Evolutionary conservation across 1,284 basidiomycete species (phyloP).

Genomic region (Neotropicomus parvogracilis): DNA sequence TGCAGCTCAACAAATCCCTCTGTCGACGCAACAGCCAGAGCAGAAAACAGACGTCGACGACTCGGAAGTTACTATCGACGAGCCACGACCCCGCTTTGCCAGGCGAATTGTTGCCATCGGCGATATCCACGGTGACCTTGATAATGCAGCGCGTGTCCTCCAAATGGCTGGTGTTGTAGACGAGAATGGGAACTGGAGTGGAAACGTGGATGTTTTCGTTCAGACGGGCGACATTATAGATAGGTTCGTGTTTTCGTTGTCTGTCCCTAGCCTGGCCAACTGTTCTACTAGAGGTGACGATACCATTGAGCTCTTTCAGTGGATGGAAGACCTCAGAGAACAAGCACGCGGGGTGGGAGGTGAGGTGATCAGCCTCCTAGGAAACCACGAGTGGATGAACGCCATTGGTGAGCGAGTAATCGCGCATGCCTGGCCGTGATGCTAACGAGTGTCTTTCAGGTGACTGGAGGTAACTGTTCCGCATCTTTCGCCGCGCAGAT

Average conservation of each 20-base stretch:
- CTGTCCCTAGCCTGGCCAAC: conserved; percentile 5
- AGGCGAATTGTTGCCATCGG: conserved; percentile 59
- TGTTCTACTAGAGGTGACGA: conserved; percentile 67
- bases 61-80: conserved; percentile 8
- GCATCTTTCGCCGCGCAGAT: not conserved
- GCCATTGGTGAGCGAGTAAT: conserved; percentile 55
- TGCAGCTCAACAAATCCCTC: conserved; percentile 15
- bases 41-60: conserved; percentile 9
- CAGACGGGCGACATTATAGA: conserved; percentile 95
- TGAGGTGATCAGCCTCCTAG: conserved; percentile 70
- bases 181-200: conserved; percentile 71
- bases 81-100: conserved; percentile 33
- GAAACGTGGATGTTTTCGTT: conserved; percentile 76
- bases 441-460: conserved; percentile 39
- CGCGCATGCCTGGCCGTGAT: not conserved
- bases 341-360: conserved; percentile 72
- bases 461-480: conserved; percentile 70
- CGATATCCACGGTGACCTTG: conserved; percentile 65
- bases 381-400: conserved; percentile 94
- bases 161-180: conserved; percentile 74
- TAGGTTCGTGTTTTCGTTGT: conserved; percentile 43
- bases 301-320: conserved; percentile 75
- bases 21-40: conserved; percentile 11
- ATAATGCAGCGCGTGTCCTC: conserved; percentile 63
- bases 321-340: conserved; percentile 79